Evolutionary conservation across 2,329 filamentous ascomycete genomes (phyloP), one percentile per base, ranked within the genome.

Genomic region (Plectosphaerella sp.): DNA sequence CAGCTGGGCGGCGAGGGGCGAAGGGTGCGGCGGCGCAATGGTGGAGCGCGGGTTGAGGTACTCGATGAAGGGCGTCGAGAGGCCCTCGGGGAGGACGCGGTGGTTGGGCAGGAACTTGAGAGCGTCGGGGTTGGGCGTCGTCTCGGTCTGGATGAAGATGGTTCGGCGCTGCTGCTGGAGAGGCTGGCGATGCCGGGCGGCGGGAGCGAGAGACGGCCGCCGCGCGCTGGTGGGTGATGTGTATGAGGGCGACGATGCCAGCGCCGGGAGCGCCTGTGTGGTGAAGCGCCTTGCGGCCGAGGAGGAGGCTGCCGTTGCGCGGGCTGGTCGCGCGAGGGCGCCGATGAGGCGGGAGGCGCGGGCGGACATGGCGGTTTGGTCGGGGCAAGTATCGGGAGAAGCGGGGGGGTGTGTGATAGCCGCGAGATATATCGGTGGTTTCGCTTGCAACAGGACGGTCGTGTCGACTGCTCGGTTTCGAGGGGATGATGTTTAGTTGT

Each of bases 131-230:
- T 99, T 99, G 24, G 94, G 94, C 1, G 94, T 99, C 59, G 81
- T 83, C 67, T 97, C 93, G 5, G 93, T 97, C 73, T 99, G 94
- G 65, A 99, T 99, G 76, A 97, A 99, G 70, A 99, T 96, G 22
- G 85, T 91, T 58, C 93, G 86, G 54, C 24, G 39, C 12, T 49
- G 47, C 14, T 35, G 16, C 41, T 43, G 43, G 43, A 46, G 22
- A 20, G 20, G 43, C 41, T 43, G 43, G 43, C 22, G 22, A 20
- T 14, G 43, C 11, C 8, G n/a, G 9, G 22, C 62, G 48, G 63
- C 58, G 43, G 62, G 51, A 54, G 59, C 57, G 42, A 64, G 49
- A 12, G 28, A 33, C 11, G 28, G 28, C 28, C 28, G 20, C 48
- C 36, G 22, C 48, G 39, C 22, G 53, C 50, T 53, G 46, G 49